These are phyloP conservation scores for Erucastrum elatum DNA, from an alignment of 345 rosid species.

Conservation along the genomic window DNA sequence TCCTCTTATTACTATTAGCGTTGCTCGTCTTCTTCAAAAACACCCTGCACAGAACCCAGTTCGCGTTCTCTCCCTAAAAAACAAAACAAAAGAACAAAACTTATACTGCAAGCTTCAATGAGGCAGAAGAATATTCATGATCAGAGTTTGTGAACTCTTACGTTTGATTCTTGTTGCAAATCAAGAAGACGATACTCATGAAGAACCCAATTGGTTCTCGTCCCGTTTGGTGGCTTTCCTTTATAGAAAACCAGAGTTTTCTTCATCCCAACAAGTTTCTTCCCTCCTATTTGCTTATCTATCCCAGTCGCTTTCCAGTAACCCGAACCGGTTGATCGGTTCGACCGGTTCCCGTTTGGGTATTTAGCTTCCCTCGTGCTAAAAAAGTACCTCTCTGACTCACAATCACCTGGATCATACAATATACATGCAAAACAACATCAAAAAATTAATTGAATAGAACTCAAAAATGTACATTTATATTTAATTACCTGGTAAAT, in stretches of 20 bases:
- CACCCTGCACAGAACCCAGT: conserved; percentile 89
- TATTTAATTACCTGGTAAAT: conserved; percentile 67
- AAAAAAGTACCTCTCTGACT: conserved; percentile 86
- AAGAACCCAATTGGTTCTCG: conserved; percentile 94
- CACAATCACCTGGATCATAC: conserved; percentile 63
- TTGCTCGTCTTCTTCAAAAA: conserved; percentile 74
- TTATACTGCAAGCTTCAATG: neutral
- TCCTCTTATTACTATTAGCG: conserved; percentile 33
- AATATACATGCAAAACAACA: neutral
- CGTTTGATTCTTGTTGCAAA: conserved; percentile 5
- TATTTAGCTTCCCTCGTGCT: conserved; percentile 86
- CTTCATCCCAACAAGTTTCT: conserved; percentile 71
- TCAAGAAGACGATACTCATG: conserved; percentile 78
- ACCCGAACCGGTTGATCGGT: conserved; percentile 81
- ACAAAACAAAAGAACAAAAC: neutral
- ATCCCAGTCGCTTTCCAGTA: conserved; percentile 95
- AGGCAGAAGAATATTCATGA: neutral
- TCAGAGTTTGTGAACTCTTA: neutral
- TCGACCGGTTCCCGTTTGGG: conserved; percentile 85
- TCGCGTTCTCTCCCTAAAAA: conserved; percentile 43
- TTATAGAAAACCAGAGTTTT: conserved; percentile 91
- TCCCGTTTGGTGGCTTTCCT: conserved; percentile 83
- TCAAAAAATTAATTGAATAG: neutral
- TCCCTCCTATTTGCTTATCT: conserved; percentile 73
- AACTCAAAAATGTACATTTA: neutral